Evolutionary conservation across 1,139 yeast species (phyloP).

Genomic region (Geotrichum candidum): DNA sequence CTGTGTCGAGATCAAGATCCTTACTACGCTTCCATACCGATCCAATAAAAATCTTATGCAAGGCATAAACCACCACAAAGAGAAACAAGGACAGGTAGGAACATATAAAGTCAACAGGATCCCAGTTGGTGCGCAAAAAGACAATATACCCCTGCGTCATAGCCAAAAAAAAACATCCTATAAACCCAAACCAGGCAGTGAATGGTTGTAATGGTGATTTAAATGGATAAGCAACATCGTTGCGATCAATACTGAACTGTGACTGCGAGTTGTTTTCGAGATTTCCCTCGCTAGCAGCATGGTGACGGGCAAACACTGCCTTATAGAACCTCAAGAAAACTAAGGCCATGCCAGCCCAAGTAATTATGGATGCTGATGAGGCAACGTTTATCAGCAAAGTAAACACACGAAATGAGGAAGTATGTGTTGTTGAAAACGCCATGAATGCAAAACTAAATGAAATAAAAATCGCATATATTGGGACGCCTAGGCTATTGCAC

Average conservation of each 20-base stretch:
- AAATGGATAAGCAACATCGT: constrained; percentile 52
- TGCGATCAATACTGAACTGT: constrained; percentile 28
- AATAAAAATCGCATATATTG: constrained; percentile 60
- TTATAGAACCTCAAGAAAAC: constrained; percentile 64
- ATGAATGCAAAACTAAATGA: constrained; percentile 57
- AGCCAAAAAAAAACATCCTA: constrained; percentile 51
- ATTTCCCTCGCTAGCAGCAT: constrained; percentile 32
- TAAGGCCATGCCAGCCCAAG: constrained; percentile 78
- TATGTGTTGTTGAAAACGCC: constrained; percentile 54
- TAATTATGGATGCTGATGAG: constrained; percentile 64
- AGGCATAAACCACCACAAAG: constrained; percentile 48
- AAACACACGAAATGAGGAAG: constrained; percentile 58
- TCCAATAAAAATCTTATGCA: constrained; percentile 47
- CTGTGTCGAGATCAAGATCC: constrained; percentile 69
- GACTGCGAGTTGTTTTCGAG: constrained; percentile 3
- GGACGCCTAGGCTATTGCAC: constrained; percentile 64
- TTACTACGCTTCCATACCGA: constrained; percentile 31
- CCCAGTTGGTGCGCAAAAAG: constrained; percentile 57
- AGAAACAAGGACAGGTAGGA: constrained; percentile 60
- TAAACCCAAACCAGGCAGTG: constrained; percentile 59
- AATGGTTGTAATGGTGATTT: constrained; percentile 74
- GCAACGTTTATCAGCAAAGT: constrained; percentile 58
- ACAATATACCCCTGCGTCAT: constrained; percentile 64
- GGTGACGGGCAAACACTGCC: constrained; percentile 51
- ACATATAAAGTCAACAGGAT: constrained; percentile 56